Conservation (phyloP, 306 rosid genomes). For the Sechiopsis laciniata region DNA sequence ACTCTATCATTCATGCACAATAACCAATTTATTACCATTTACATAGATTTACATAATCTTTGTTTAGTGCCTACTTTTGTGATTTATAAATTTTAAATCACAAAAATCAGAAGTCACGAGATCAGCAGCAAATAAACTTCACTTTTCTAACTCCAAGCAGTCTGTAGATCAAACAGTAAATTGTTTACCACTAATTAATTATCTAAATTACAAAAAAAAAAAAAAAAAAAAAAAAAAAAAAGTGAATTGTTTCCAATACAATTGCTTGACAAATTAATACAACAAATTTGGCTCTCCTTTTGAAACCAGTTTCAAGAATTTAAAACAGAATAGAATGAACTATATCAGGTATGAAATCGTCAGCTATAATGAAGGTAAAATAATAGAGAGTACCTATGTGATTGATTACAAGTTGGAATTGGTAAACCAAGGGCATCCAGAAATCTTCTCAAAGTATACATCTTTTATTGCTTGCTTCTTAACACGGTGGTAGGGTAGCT, state of each 20-base stretch:
- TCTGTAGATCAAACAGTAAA: not conserved
- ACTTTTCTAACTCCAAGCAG: not conserved
- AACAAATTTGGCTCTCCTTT: constrained; percentile 5
- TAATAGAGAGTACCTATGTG: constrained; percentile 20
- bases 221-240: no score
- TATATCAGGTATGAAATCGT: not conserved
- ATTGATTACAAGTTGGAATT: constrained; percentile 11
- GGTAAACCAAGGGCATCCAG: constrained; percentile 8
- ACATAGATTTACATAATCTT: not conserved
- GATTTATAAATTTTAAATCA: not conserved
- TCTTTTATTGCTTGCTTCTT: constrained; percentile 8
- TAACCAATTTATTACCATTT: not conserved
- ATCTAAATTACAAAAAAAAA: not conserved
- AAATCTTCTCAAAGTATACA: constrained; percentile 14
- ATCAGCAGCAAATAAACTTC: not conserved
- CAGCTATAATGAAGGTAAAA: not conserved
- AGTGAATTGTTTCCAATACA: constrained; percentile 8
- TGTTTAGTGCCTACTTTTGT: not conserved
- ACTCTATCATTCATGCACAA: not conserved
- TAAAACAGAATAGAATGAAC: constrained; percentile 11
- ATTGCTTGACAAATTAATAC: constrained; percentile 16
- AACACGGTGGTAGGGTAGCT: not conserved
- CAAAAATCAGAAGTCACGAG: not conserved
- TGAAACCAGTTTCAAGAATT: constrained; percentile 9
- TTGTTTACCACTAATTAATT: not conserved